Conservation (phyloP, 768 basidiomycete species). For the Punctularia strigosozonata region DNA sequence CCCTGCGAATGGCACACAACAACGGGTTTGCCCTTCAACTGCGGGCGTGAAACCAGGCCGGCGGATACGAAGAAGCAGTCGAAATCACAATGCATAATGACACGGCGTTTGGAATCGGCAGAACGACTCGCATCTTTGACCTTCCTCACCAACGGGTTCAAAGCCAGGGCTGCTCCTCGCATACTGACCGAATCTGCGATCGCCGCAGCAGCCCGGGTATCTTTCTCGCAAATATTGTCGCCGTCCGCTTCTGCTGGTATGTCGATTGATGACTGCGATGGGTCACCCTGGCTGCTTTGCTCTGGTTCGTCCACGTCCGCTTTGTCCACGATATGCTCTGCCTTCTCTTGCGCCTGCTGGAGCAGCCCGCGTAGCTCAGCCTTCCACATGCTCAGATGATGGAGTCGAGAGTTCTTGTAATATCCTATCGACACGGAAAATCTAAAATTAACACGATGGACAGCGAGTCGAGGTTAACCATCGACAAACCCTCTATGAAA, state of each 20-base stretch:
- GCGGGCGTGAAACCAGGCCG: conserved; percentile 68
- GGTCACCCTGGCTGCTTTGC: conserved; percentile 1
- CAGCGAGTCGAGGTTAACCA: conserved; percentile 32
- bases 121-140: conserved; percentile 32
- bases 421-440: no score
- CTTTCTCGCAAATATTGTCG: conserved; percentile 21
- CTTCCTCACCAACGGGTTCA: conserved; percentile 45
- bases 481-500: conserved; percentile 79
- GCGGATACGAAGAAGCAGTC: conserved; percentile 96
- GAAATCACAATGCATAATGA: conserved; percentile 91
- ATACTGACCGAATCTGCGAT: conserved; percentile 11
- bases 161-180: conserved; percentile 31
- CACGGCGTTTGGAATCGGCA: conserved; percentile 29
- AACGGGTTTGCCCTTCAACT: conserved; percentile 77
- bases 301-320: background rate
- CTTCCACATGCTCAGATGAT: conserved; percentile 89
- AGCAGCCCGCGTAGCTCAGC: conserved; percentile 76
- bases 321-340: conserved; percentile 26
- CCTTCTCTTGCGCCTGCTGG: conserved; percentile 63
- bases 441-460: no score
- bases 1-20: conserved; percentile 95
- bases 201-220: conserved; percentile 12
- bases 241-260: conserved; percentile 15
- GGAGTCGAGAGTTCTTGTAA: conserved; percentile 75
- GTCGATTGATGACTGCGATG: no score